Conservation (phyloP, 2,329 filamentous ascomycete species). For the Nothophoma quercina region DNA sequence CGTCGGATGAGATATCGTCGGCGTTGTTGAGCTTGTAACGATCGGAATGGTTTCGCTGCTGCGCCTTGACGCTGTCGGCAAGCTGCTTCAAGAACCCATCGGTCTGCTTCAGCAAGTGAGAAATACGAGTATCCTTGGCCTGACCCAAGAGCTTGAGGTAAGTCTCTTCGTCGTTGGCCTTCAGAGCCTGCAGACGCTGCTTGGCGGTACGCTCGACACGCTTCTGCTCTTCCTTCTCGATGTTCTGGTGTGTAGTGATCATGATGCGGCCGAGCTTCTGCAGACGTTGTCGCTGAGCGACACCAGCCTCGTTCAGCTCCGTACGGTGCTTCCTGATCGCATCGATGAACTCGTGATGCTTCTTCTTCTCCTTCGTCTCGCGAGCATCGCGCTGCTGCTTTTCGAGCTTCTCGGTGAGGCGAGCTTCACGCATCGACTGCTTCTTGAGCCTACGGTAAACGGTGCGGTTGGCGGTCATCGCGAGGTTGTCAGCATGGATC, state of each 20-base stretch:
- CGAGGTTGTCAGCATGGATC: slow-evolving; percentile 93
- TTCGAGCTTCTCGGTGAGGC: slow-evolving; percentile 98
- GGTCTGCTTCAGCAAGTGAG: slow-evolving; percentile 93
- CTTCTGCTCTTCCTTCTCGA: slow-evolving; percentile 99
- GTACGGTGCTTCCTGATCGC: slow-evolving; percentile 83
- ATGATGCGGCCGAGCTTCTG: slow-evolving; percentile 90
- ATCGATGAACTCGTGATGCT: slow-evolving; percentile 89
- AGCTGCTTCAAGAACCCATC: slow-evolving; percentile 97
- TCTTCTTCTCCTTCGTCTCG: slow-evolving; percentile 97
- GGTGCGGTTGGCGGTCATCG: slow-evolving; percentile 94
- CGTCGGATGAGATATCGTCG: slow-evolving; percentile 57
- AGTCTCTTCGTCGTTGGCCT: slow-evolving; percentile 98
- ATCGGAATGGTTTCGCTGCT: slow-evolving; percentile 84
- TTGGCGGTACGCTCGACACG: slow-evolving; percentile 97
- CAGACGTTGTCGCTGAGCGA: slow-evolving; percentile 74
- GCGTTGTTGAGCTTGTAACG: slow-evolving; percentile 73
- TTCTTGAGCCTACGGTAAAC: slow-evolving; percentile 96
- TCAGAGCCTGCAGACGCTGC: slow-evolving; percentile 98
- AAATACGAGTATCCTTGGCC: slow-evolving; percentile 99
- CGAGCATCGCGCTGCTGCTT: slow-evolving; percentile 97
- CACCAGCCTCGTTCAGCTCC: slow-evolving; percentile 75
- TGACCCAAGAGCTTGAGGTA: slow-evolving; percentile 98
- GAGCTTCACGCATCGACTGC: slow-evolving; percentile 91
- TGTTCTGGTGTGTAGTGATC: slow-evolving; percentile 88
- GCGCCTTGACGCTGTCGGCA: slow-evolving; percentile 89